phyloP scores from a whole-genome alignment of 1,284 basidiomycete genomes.

The Trametes versicolor region DNA sequence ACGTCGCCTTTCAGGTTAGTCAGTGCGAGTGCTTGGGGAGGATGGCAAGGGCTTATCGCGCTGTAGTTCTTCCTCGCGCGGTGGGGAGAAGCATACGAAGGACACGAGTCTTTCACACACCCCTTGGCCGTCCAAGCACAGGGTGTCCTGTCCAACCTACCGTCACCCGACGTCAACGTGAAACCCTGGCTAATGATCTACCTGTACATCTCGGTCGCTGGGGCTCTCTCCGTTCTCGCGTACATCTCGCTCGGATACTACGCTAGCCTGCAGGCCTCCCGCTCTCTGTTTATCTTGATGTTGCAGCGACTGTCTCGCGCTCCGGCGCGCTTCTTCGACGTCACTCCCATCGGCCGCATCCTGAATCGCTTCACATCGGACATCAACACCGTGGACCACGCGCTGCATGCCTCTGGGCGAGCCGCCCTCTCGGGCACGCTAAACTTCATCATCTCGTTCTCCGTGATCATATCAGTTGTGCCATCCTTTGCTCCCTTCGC shows the following conservation, averaged over 20 bases:
- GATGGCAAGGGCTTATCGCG: not conserved
- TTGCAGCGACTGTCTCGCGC: slow-evolving; percentile 65
- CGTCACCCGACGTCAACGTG: slow-evolving; percentile 65
- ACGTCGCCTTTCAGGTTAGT: slow-evolving; percentile 65
- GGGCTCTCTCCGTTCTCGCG: slow-evolving; percentile 61
- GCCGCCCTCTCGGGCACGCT: slow-evolving; percentile 64
- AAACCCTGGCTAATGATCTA: slow-evolving; percentile 74
- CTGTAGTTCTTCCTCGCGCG: slow-evolving; percentile 66
- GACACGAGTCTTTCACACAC: slow-evolving; percentile 43
- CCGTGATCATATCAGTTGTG: slow-evolving; percentile 71
- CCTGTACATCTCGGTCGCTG: slow-evolving; percentile 65
- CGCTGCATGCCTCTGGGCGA: slow-evolving; percentile 66
- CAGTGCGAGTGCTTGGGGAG: not conserved
- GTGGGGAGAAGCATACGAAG: slow-evolving; percentile 72
- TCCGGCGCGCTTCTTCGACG: slow-evolving; percentile 74
- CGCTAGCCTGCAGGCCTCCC: slow-evolving; percentile 71
- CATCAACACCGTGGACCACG: slow-evolving; percentile 75
- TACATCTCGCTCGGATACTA: slow-evolving; percentile 75
- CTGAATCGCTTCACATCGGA: slow-evolving; percentile 86
- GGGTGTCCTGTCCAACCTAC: slow-evolving; percentile 56
- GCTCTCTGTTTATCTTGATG: slow-evolving; percentile 63
- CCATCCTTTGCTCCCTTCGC: slow-evolving; percentile 79
- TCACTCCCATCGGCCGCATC: slow-evolving; percentile 77
- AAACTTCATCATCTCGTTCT: slow-evolving; percentile 72
- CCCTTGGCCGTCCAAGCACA: slow-evolving; percentile 41